phyloP scores from a whole-genome alignment of 768 basidiomycete species.

The Candolleomyces aberdarensis region DNA sequence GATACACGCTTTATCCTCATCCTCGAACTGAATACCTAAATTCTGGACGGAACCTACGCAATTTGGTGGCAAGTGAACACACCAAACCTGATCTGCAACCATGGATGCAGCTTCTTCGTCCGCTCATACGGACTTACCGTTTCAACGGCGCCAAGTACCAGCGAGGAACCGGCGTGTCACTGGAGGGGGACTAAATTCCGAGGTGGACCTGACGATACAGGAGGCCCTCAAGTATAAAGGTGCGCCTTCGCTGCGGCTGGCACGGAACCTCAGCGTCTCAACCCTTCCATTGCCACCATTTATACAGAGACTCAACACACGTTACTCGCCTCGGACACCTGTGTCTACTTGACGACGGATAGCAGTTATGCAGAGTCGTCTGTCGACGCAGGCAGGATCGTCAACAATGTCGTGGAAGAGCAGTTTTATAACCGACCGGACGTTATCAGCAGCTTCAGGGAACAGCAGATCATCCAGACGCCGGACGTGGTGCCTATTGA shows the following conservation, averaged over 20 bases:
- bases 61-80: too few species aligned
- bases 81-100: too few species aligned
- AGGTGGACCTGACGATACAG: conserved; percentile 79
- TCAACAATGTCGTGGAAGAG: conserved; percentile 61
- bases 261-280: neutral
- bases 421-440: conserved; percentile 79
- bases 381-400: conserved; percentile 26
- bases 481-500: conserved; percentile 58
- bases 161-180: conserved; percentile 79
- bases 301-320: conserved; percentile 61
- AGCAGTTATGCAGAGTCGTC: conserved; percentile 48
- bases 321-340: conserved; percentile 60
- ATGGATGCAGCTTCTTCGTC: too few species aligned
- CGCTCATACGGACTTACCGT: too few species aligned
- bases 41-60: too few species aligned
- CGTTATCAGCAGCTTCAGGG: conserved; percentile 66
- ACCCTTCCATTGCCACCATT: neutral
- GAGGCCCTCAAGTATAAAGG: conserved; percentile 77
- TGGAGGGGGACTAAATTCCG: conserved; percentile 74
- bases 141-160: conserved; percentile 61
- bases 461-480: conserved; percentile 73
- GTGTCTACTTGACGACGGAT: conserved; percentile 75
- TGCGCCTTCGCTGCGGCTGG: conserved; percentile 34
- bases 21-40: conserved; percentile 26
- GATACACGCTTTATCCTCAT: neutral